Percentiles rank a stretch among this genome's conserved stretches.
phyloP scores from a whole-genome alignment of 306 rosid genomes.

The Hippophae rhamnoides region DNA sequence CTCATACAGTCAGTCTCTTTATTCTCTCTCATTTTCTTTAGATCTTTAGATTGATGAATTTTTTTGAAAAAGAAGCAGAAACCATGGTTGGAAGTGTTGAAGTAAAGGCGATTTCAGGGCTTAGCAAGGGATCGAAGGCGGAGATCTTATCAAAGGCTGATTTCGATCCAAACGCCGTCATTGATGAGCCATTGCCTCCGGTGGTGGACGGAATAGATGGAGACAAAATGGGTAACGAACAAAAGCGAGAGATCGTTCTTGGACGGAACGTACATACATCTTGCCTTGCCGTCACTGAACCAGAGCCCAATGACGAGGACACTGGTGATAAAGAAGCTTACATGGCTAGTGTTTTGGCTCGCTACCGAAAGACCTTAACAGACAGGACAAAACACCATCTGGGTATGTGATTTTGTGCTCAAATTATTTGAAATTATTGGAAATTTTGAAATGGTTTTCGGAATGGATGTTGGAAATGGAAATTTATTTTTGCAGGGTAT shows the following conservation, averaged over 20 bases:
- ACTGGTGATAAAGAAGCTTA: constrained; percentile 75
- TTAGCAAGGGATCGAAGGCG: constrained; percentile 9
- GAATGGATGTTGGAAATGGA: not conserved
- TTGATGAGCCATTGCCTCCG: constrained; percentile 34
- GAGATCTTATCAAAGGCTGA: constrained; percentile 11
- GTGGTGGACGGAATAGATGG: constrained; percentile 7
- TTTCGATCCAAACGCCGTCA: constrained; percentile 25
- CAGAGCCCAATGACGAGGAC: constrained; percentile 58
- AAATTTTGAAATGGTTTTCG: not conserved
- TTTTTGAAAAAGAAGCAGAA: not conserved
- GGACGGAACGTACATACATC: constrained; percentile 60
- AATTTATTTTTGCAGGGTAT: constrained; percentile 38
- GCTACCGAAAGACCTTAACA: constrained; percentile 44
- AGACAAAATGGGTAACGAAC: constrained; percentile 5
- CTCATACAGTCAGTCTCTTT: not conserved
- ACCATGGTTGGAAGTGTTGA: constrained; percentile 20
- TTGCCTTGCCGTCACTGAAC: constrained; percentile 61
- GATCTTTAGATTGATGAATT: not conserved
- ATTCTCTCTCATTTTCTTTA: not conserved
- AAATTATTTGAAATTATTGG: not conserved
- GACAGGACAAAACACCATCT: constrained; percentile 67
- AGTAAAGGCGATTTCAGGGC: constrained; percentile 1
- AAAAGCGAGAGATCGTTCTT: constrained; percentile 46
- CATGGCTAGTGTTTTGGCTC: constrained; percentile 77
- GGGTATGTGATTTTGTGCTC: constrained; percentile 27